A percentile compares a stretch with the other conserved stretches of the same genome.
Conservation (phyloP, 140 eudicot species). For the Cichorium intybus region DNA sequence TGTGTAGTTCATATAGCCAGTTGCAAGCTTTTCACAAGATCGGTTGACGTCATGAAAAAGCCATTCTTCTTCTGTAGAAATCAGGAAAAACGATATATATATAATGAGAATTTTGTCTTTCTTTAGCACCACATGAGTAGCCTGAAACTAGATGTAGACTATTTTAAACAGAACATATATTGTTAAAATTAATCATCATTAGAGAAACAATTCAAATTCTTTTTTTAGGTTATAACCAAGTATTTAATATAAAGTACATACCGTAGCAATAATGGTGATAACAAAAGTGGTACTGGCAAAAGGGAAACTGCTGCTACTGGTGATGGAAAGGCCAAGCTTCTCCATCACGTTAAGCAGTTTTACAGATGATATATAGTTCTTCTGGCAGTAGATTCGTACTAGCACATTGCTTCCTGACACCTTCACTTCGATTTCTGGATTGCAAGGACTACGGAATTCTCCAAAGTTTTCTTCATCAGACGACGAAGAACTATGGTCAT, state of each 20-base stretch:
- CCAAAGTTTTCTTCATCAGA: neutral
- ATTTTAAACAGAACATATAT: no score
- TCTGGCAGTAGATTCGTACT: slow-evolving; percentile 31
- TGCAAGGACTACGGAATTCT: neutral
- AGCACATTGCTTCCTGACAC: slow-evolving; percentile 28
- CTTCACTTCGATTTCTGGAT: slow-evolving; percentile 21
- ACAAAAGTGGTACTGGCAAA: slow-evolving; percentile 27
- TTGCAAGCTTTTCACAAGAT: slow-evolving; percentile 14
- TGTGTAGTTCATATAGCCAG: neutral
- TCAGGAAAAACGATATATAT: no score
- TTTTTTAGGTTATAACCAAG: neutral
- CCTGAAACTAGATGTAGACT: no score
- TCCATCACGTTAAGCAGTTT: slow-evolving; percentile 26
- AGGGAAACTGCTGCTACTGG: slow-evolving; percentile 31
- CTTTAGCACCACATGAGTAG: no score
- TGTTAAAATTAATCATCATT: no score
- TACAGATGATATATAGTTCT: slow-evolving; percentile 14
- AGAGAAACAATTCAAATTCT: neutral
- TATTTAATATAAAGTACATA: slow-evolving; percentile 4
- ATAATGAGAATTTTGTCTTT: no score
- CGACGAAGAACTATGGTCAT: slow-evolving; percentile 5
- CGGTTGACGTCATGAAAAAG: slow-evolving; percentile 2
- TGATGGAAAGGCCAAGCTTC: slow-evolving; percentile 24
- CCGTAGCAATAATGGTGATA: slow-evolving; percentile 41
- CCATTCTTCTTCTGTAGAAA: slow-evolving; percentile 6